Evolutionary conservation across 1,139 yeast species (phyloP).

Genomic region (Pichia terricola): DNA sequence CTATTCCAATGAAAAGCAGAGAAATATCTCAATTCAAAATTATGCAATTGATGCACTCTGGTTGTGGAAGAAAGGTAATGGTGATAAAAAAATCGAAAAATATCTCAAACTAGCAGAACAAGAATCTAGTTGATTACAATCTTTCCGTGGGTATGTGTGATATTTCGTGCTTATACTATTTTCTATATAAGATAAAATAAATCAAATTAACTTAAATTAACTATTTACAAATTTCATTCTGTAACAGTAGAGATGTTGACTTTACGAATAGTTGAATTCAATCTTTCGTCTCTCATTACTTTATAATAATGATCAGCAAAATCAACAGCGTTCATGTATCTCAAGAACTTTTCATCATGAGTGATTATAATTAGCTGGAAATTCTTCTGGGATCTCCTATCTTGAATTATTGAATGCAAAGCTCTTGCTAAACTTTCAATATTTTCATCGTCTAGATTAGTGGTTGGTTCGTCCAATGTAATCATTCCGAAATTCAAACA

Average conservation of each 20-base stretch:
- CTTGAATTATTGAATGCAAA: conserved; percentile 62
- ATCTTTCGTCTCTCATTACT: conserved; percentile 71
- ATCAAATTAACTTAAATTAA: not conserved
- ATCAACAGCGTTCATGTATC: conserved; percentile 74
- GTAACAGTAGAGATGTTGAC: conserved; percentile 19
- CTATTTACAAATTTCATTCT: conserved; percentile 1
- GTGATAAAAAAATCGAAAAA: conserved; percentile 23
- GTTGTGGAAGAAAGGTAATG: conserved; percentile 84
- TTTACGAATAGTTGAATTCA: conserved; percentile 55
- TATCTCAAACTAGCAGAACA: not conserved
- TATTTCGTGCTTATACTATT: too few species aligned
- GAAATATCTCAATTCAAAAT: conserved; percentile 65
- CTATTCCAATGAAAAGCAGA: conserved; percentile 59
- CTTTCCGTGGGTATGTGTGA: not conserved
- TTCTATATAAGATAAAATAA: not conserved
- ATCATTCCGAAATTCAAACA: conserved; percentile 93
- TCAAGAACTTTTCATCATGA: conserved; percentile 86
- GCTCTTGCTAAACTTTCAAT: conserved; percentile 82
- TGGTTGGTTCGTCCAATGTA: conserved; percentile 96
- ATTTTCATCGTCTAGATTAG: conserved; percentile 85
- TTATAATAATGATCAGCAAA: conserved; percentile 87
- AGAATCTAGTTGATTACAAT: too few species aligned
- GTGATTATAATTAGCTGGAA: conserved; percentile 93
- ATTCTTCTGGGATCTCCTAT: conserved; percentile 69
- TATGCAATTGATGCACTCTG: conserved; percentile 91